Base-by-base conservation (phyloP, 2,329 filamentous ascomycete genomes). In the Dryadomyces quercivorus region DNA sequence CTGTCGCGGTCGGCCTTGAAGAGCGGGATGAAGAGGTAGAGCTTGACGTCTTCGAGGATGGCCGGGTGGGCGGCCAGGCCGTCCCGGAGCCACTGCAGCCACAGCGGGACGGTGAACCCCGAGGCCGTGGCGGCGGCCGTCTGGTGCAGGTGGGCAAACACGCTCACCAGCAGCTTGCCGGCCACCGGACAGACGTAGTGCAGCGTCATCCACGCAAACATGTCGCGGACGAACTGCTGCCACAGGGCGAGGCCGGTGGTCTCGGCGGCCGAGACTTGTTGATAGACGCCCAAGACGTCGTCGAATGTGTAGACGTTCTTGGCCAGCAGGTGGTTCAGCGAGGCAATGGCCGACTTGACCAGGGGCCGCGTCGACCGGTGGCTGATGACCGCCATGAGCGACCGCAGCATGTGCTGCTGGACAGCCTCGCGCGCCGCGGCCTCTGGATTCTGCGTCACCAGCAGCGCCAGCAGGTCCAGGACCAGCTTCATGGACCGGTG, bases 311-410 rank as follows among this genome's bases (percentile, higher is more conserved):
- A 67, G 13, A 83, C 71, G 2, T 72, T 69, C 64, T 86, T 88
- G 50, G 73, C 70, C 3, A 89, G 63, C 55, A 89, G 77, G 61
- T 83, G 76, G 50, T 85, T 81, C 42, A 88, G 69, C 16, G 78
- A 78, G 62, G 84, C 82, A 57, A 89, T 76, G 7, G 83, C 80
- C 40, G 85, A 85, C 64, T 88, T 88, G 44, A 82, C 81, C 52
- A 84, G 73, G 10, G 82, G 77, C 59, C 79, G 82, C 16, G 81
- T 74, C 38, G 80, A 80, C 57, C 78, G 74, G 55, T 79, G 75
- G 21, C 76, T 73, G 45, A 87, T 75, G 15, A 84, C 79, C 1
- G 77, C 75, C 16, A 86, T 62, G 7, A 83, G 72, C 5, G 70
- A 75, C 26, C 72, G 65, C 16, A 83, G 61, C 7, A 84, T 70